Evolutionary conservation across 768 basidiomycete genomes (phyloP), one percentile per base, ranked within the genome.

Genomic region (Psilocybe sp.): DNA sequence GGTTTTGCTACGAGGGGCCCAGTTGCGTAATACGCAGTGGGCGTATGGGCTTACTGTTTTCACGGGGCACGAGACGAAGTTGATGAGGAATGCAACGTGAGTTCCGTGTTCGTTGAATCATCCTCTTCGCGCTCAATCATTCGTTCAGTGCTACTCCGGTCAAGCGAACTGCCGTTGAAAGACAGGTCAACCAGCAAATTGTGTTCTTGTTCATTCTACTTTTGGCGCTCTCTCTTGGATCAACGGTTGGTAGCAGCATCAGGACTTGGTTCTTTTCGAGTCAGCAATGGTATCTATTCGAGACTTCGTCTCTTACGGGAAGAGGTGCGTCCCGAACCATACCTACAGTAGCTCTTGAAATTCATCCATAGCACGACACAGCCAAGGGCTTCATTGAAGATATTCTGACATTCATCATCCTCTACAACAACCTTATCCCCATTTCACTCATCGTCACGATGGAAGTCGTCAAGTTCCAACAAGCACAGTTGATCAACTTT

Each of bases 401-500:
- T 66, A 92, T 98, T 50, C 78, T 99, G 35, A 98, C 97, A 9
- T 99, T 98, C 74, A 91, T 98, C 69, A 96, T 99, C 67, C 78
- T 98, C 36, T 98, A 98, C 77, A 98, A 98, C 75, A 99, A 98
- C 72, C 79, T 99, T 59, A 98, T 99, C 53, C 96, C 96, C 3
- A 99, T 99, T 61, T 98, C 96, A 49, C 85, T 99, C 58, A 96
- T 98, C 60, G 97, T 99, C 59, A 98, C 97, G 3, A 98, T 98
- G 89, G 97, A 99, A 73, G 89, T 98, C 32, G 97, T 99, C 72
- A 98, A 98, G 67, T 98, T 88, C 62, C 94, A 97, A 66, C 97
- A 98, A 71, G 95, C 97, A 1, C 88, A 91, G 33, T 79, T 98
- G 46, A 99, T 99, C 76, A 99, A 98, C 67, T 93, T 82, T 19